Evolutionary conservation across 2,329 filamentous ascomycete genomes (phyloP), one percentile per base, ranked within the genome.

Genomic region (Aspergillus amoenus): DNA sequence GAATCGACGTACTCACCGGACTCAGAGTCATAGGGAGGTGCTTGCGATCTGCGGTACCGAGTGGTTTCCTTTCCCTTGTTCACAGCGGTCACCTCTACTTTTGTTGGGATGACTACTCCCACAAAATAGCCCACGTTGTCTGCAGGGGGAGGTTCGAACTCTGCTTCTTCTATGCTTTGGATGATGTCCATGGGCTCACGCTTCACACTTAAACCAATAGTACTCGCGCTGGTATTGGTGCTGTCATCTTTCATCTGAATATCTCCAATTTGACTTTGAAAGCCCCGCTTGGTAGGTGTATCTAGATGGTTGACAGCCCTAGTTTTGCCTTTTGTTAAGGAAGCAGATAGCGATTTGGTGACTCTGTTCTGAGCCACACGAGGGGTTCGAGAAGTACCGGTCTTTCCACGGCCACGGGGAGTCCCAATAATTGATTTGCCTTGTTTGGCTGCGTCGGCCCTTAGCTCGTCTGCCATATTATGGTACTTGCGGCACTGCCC

Each of bases 401-500:
- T 30, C 27, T 30, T 30, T 30, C 27, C 27, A 30, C 27, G 40
- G 21, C 40, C 62, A 42, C 61, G 64, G 1, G 56, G 63, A 11
- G 59, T 61, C 5, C 44, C 54, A 12, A 39, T 45, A 1, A 15
- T 6, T 54, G n/a, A 59, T 46, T 8, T 58, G 2, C 56, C 46
- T 0, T 46, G 12, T 3, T 56, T 52, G 2, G 66, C 64, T 5
- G 34, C 34, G 7, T 72, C 69, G 4, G 65, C 65, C 41, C 68
- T 67, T 13, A 81, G 68, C 0, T 61, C 59, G 0, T 68, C 65
- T 0, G 79, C 78, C 1, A 68, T 48, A 47, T 75, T 74, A 47
- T 79, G 81, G 58, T 75, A 76, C 45, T 71, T 73, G 43, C 78
- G 76, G 37, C 83, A 75, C 3, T 73, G 74, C 43, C 73, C 72